Percentiles rank a stretch among this genome's conserved stretches.
These are phyloP conservation scores for Chytriomyces sp. DNA, from an alignment of 192 early-diverging fungal genomes.

Conservation along the genomic window DNA sequence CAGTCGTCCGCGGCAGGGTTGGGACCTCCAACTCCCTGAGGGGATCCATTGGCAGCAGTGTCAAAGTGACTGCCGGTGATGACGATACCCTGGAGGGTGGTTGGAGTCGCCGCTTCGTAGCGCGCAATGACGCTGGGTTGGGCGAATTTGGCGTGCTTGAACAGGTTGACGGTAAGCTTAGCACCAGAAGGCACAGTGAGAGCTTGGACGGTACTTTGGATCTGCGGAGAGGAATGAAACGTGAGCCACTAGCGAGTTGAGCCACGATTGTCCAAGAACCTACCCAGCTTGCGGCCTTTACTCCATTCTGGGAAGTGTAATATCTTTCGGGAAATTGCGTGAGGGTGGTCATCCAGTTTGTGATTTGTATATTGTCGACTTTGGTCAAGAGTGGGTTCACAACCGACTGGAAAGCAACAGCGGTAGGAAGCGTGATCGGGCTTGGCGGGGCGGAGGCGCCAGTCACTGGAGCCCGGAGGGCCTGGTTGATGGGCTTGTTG, in stretches of 20 bases:
- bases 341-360: constrained; percentile 5
- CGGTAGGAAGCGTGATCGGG: too few relatives aligned
- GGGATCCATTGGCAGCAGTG: too few relatives aligned
- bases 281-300: constrained; percentile 30
- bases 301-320: constrained; percentile 29
- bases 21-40: too few relatives aligned
- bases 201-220: background rate
- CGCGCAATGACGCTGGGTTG: constrained; percentile 40
- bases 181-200: background rate
- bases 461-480: too few relatives aligned
- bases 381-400: constrained; percentile 10
- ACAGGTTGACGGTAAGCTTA: constrained; percentile 27
- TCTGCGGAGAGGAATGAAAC: background rate
- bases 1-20: constrained; percentile 91
- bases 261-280: constrained; percentile 17
- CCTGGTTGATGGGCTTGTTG: background rate
- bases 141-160: constrained; percentile 14
- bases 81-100: constrained; percentile 1
- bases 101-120: constrained; percentile 17
- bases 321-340: constrained; percentile 34
- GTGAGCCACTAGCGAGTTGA: background rate
- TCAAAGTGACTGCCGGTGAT: background rate
- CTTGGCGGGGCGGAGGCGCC: too few relatives aligned
- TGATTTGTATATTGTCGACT: constrained; percentile 2
- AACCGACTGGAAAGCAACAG: too few relatives aligned